Evolutionary conservation across 2,329 filamentous ascomycete genomes (phyloP).

Genomic region (Colletotrichum kahawae): DNA sequence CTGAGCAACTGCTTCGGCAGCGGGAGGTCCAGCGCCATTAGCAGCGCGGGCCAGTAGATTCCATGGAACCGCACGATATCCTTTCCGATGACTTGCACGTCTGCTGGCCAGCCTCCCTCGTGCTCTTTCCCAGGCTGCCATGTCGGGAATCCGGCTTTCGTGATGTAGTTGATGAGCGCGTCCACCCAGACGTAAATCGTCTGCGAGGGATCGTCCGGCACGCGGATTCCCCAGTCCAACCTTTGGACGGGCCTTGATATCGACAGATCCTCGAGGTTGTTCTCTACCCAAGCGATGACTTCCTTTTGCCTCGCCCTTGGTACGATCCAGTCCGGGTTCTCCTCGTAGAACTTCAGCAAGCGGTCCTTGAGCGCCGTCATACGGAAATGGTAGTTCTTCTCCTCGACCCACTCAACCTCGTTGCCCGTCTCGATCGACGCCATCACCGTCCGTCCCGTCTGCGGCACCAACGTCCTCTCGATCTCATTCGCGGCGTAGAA

Average conservation of each 20-base stretch:
- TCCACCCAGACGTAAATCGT: slow-evolving; percentile 99
- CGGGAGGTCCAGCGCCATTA: slow-evolving; percentile 85
- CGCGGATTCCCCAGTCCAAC: slow-evolving; percentile 85
- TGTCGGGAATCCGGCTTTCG: slow-evolving; percentile 81
- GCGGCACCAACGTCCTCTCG: slow-evolving; percentile 74
- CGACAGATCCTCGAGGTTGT: slow-evolving; percentile 84
- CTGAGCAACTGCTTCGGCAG: slow-evolving; percentile 81
- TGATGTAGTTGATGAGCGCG: slow-evolving; percentile 92
- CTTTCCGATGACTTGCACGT: slow-evolving; percentile 93
- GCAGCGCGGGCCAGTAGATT: slow-evolving; percentile 96
- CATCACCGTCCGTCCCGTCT: slow-evolving; percentile 83
- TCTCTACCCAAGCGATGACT: slow-evolving; percentile 76
- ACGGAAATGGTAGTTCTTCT: slow-evolving; percentile 94
- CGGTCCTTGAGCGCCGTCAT: slow-evolving; percentile 82
- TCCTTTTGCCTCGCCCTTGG: slow-evolving; percentile 78
- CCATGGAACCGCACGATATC: slow-evolving; percentile 97
- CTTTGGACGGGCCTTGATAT: slow-evolving; percentile 82
- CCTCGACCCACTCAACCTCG: slow-evolving; percentile 92
- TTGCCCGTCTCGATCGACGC: slow-evolving; percentile 86
- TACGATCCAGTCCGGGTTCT: slow-evolving; percentile 79
- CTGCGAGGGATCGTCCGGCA: slow-evolving; percentile 82
- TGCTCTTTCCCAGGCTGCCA: slow-evolving; percentile 71
- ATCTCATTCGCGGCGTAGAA: slow-evolving; percentile 86
- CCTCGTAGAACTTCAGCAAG: slow-evolving; percentile 78
- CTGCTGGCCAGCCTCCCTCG: slow-evolving; percentile 81